Evolutionary conservation across 2,329 filamentous ascomycete species (phyloP).

Genomic region (Cladosporium sp.): DNA sequence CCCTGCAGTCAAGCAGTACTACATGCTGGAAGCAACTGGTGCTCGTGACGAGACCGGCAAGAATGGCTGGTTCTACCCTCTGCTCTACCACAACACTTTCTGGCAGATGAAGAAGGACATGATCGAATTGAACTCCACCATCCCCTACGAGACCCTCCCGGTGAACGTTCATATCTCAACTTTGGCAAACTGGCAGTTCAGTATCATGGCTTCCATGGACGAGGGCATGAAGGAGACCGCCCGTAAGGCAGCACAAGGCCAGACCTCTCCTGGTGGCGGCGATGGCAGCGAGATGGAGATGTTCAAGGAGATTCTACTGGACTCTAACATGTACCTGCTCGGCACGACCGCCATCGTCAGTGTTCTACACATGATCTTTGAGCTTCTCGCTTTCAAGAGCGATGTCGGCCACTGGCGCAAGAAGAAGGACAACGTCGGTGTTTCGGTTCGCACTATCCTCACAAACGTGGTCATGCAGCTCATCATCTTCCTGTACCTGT

Average conservation of each 20-base stretch:
- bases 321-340: constrained; percentile 91
- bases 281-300: constrained; percentile 95
- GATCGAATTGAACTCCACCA: constrained; percentile 86
- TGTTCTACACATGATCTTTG: constrained; percentile 89
- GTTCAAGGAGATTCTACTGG: constrained; percentile 91
- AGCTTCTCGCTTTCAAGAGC: constrained; percentile 94
- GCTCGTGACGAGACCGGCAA: constrained; percentile 81
- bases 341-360: constrained; percentile 81
- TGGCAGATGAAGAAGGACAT: constrained; percentile 94
- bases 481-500: constrained; percentile 91
- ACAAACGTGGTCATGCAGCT: constrained; percentile 97
- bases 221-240: constrained; percentile 82
- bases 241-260: constrained; percentile 73
- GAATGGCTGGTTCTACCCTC: constrained; percentile 91
- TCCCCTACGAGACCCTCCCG: constrained; percentile 80
- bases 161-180: constrained; percentile 83
- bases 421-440: constrained; percentile 98
- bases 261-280: constrained; percentile 70
- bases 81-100: constrained; percentile 92
- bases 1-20: constrained; percentile 73
- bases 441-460: constrained; percentile 91
- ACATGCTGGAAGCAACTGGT: constrained; percentile 76
- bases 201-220: constrained; percentile 79
- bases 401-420: constrained; percentile 98
- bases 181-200: constrained; percentile 85